phyloP scores from a whole-genome alignment of 306 rosid genomes.

The Glycine latifolia region DNA sequence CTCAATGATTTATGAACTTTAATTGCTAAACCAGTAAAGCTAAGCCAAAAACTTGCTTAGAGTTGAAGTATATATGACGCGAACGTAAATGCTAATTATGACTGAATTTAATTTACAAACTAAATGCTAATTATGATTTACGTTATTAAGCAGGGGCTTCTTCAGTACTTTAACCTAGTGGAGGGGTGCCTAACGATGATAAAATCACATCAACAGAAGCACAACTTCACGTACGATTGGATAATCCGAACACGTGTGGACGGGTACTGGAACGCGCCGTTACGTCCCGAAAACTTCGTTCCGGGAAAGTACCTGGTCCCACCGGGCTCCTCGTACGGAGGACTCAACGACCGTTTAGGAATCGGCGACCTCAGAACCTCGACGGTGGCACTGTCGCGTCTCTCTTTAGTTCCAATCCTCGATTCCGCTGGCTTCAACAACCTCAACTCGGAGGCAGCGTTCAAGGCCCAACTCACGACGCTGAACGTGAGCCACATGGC shows the following conservation, averaged over 20 bases:
- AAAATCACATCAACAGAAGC: constrained; percentile 54
- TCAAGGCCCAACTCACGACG: constrained; percentile 75
- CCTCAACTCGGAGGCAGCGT: constrained; percentile 86
- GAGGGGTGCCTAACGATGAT: constrained; percentile 83
- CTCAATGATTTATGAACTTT: background rate
- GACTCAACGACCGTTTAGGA: constrained; percentile 89
- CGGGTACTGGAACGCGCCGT: constrained; percentile 86
- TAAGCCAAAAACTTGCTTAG: background rate
- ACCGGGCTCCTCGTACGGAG: constrained; percentile 77
- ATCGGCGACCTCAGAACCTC: constrained; percentile 78
- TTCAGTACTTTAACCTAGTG: constrained; percentile 83
- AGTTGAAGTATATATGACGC: background rate
- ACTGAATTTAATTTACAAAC: background rate
- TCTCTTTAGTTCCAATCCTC: constrained; percentile 67
- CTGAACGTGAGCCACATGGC: constrained; percentile 47
- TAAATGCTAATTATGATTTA: constrained; percentile 1
- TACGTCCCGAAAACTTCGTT: constrained; percentile 62
- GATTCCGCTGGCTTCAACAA: constrained; percentile 58
- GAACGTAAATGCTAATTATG: background rate
- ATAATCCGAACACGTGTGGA: constrained; percentile 90
- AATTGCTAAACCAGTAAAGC: background rate
- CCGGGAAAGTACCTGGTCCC: constrained; percentile 72
- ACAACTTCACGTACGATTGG: constrained; percentile 83
- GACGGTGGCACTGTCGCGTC: constrained; percentile 72
- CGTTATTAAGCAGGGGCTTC: constrained; percentile 65